Conservation (phyloP, 2,329 filamentous ascomycete species). For the Ascochyta fabae region DNA sequence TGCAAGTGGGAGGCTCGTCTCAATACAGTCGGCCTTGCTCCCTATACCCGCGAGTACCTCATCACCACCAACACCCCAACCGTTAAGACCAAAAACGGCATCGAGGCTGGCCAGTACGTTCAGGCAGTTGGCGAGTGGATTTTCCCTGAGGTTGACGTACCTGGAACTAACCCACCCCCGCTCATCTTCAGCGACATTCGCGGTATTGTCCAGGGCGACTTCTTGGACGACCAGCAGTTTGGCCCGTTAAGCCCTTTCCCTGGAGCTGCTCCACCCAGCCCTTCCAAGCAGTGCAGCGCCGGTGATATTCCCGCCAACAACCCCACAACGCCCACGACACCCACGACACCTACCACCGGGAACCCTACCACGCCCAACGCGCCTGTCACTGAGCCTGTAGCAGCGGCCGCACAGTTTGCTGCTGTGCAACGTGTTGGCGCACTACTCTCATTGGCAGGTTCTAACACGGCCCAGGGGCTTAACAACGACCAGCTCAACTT, state of each 20-base stretch:
- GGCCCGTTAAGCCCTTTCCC: slow-evolving; percentile 51
- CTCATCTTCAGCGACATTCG: slow-evolving; percentile 44
- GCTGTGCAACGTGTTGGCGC: slow-evolving; percentile 40
- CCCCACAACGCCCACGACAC: slow-evolving; percentile 10
- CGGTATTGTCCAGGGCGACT: slow-evolving; percentile 42
- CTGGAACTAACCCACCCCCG: slow-evolving; percentile 46
- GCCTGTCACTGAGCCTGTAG: slow-evolving; percentile 21
- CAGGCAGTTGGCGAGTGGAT: slow-evolving; percentile 54
- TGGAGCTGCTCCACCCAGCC: slow-evolving; percentile 34
- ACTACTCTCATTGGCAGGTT: slow-evolving; percentile 36
- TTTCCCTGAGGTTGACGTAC: slow-evolving; percentile 51
- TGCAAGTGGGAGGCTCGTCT: slow-evolving; percentile 52
- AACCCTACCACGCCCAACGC: not conserved
- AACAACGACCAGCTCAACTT: slow-evolving; percentile 37
- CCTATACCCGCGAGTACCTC: slow-evolving; percentile 53
- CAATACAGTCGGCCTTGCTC: slow-evolving; percentile 29
- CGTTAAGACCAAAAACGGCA: slow-evolving; percentile 47
- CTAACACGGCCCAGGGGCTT: slow-evolving; percentile 34
- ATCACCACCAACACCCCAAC: slow-evolving; percentile 46
- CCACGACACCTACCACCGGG: not conserved
- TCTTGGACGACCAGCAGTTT: slow-evolving; percentile 41
- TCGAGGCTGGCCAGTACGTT: slow-evolving; percentile 52
- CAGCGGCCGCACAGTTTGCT: slow-evolving; percentile 28
- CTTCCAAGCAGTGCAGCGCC: slow-evolving; percentile 34
- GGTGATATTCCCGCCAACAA: slow-evolving; percentile 22